phyloP scores from a whole-genome alignment of 1,284 basidiomycete genomes.

The Pseudozyma hubeiensis region DNA sequence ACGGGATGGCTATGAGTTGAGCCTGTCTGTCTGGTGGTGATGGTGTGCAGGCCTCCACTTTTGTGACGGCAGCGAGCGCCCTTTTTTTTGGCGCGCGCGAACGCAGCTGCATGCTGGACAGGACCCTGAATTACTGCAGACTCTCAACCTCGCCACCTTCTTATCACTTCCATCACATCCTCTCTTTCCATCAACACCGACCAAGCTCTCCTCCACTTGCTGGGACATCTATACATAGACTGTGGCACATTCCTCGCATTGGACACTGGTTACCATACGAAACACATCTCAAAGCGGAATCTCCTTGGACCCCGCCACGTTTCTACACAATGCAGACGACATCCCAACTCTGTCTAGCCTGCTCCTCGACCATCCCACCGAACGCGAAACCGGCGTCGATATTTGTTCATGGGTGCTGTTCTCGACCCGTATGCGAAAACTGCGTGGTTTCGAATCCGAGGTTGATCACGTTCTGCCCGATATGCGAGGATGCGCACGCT shows the following conservation, averaged over 20 bases:
- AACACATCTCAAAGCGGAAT: conserved; percentile 4
- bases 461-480: conserved; percentile 48
- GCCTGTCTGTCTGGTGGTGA: too few species aligned
- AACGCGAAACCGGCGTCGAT: conserved; percentile 21
- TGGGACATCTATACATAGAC: too few species aligned
- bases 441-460: conserved; percentile 37
- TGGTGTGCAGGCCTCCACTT: not conserved
- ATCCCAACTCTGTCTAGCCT: conserved; percentile 33
- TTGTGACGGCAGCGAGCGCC: not conserved
- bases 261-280: too few species aligned
- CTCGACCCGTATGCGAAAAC: conserved; percentile 22
- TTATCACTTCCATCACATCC: not conserved
- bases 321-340: conserved; percentile 6
- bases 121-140: conserved; percentile 4
- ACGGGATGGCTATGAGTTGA: too few species aligned
- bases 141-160: too few species aligned
- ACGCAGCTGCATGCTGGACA: not conserved
- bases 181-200: too few species aligned
- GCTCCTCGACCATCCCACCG: conserved; percentile 32
- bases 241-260: too few species aligned
- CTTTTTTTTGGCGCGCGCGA: conserved; percentile 1
- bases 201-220: not conserved
- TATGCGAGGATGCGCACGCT: conserved; percentile 46
- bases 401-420: conserved; percentile 49
- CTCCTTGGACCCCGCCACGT: too few species aligned